These are phyloP conservation scores for Hypoxylon lienhwacheense DNA, from an alignment of 495 filamentous ascomycete species.

Conservation along the genomic window DNA sequence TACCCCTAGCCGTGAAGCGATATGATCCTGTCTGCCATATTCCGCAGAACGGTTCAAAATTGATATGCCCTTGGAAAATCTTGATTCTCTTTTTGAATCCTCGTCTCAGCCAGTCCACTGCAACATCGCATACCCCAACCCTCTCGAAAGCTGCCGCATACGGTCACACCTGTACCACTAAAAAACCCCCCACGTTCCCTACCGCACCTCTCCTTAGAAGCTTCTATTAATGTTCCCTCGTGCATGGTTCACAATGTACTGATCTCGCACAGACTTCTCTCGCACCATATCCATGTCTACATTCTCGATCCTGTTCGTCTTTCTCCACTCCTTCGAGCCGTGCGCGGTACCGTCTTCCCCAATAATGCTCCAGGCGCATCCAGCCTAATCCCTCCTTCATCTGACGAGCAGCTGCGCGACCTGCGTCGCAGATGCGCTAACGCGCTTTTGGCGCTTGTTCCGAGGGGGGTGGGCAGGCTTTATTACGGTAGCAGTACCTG, in stretches of 20 bases:
- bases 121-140: slow-evolving; percentile 18
- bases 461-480: slow-evolving; percentile 49
- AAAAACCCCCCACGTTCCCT: slow-evolving; percentile 32
- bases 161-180: slow-evolving; percentile 29
- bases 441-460: slow-evolving; percentile 55
- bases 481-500: slow-evolving; percentile 52
- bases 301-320: slow-evolving; percentile 68
- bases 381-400: slow-evolving; percentile 50
- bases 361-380: slow-evolving; percentile 63
- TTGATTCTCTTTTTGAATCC: slow-evolving; percentile 21
- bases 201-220: slow-evolving; percentile 26
- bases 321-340: slow-evolving; percentile 70
- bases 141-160: slow-evolving; percentile 25
- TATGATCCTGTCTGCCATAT: slow-evolving; percentile 25
- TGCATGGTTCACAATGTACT: slow-evolving; percentile 32
- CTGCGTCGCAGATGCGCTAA: slow-evolving; percentile 57
- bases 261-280: slow-evolving; percentile 66
- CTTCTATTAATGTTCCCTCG: slow-evolving; percentile 35
- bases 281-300: slow-evolving; percentile 64
- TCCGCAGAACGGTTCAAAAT: slow-evolving; percentile 20
- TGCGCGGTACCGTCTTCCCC: slow-evolving; percentile 76
- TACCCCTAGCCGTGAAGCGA: slow-evolving; percentile 31
- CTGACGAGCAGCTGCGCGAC: slow-evolving; percentile 49
- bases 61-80: slow-evolving; percentile 21
- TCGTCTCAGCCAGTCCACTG: slow-evolving; percentile 24